These are phyloP conservation scores for Candida tallmaniae DNA, from an alignment of 805 yeast species.

Conservation along the genomic window DNA sequence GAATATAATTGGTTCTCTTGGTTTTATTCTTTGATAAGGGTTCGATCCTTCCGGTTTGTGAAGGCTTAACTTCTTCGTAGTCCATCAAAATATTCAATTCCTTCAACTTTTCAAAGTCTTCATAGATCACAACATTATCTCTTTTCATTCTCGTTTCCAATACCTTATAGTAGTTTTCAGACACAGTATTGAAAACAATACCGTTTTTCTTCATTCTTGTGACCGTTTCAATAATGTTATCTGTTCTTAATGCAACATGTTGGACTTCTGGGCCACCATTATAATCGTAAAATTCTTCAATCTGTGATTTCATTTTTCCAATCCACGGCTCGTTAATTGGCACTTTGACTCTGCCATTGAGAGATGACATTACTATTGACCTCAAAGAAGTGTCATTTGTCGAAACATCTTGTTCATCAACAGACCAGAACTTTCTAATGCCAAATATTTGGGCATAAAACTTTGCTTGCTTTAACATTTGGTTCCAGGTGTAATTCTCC, in stretches of 20 bases:
- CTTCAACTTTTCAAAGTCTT: constrained; percentile 47
- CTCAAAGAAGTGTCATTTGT: constrained; percentile 67
- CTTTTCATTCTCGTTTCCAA: constrained; percentile 41
- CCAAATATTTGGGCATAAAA: constrained; percentile 63
- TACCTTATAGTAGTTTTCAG: constrained; percentile 51
- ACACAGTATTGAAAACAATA: constrained; percentile 61
- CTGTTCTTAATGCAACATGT: constrained; percentile 69
- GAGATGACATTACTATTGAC: constrained; percentile 73
- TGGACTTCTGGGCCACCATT: constrained; percentile 83
- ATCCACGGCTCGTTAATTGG: constrained; percentile 83
- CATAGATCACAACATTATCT: constrained; percentile 45
- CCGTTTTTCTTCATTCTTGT: constrained; percentile 54
- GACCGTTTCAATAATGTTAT: constrained; percentile 57
- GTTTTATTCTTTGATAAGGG: constrained; percentile 33
- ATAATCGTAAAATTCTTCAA: constrained; percentile 75
- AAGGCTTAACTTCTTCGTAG: too few relatives aligned
- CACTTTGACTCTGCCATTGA: constrained; percentile 62
- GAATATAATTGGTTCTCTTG: constrained; percentile 53
- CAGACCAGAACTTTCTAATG: constrained; percentile 79
- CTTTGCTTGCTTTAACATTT: constrained; percentile 54
- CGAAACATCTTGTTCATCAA: constrained; percentile 70
- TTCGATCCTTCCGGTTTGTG: too few relatives aligned
- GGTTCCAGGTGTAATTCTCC: constrained; percentile 69
- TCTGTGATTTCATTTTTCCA: constrained; percentile 64
- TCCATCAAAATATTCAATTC: constrained; percentile 65